phyloP scores from a whole-genome alignment of 345 rosid genomes.

The Ceriops decandra region DNA sequence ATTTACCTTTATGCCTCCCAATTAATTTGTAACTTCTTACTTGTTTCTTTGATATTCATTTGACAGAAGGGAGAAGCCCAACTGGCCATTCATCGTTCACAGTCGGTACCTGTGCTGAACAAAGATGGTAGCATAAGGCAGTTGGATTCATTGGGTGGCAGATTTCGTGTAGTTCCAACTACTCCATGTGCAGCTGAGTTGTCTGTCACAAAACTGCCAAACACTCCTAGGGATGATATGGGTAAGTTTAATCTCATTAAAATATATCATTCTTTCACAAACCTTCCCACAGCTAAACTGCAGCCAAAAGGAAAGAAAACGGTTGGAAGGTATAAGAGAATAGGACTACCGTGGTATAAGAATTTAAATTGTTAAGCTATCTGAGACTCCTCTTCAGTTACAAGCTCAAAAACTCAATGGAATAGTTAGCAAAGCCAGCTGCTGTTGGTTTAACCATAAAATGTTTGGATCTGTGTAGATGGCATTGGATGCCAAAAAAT shows the following conservation, averaged over 20 bases:
- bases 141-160: constrained; percentile 38
- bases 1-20: neutral
- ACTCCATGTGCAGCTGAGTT: constrained; percentile 40
- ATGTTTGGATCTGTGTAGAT: too few species aligned
- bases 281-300: neutral
- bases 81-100: constrained; percentile 71
- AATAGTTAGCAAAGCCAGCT: too few species aligned
- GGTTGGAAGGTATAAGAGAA: neutral
- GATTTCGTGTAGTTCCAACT: constrained; percentile 71
- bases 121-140: constrained; percentile 54
- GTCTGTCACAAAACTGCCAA: constrained; percentile 24
- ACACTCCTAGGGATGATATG: constrained; percentile 21
- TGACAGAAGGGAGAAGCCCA: constrained; percentile 57
- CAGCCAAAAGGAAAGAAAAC: neutral
- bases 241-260: constrained; percentile 37
- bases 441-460: too few species aligned
- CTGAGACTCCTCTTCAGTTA: neutral
- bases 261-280: neutral
- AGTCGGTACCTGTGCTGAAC: constrained; percentile 65
- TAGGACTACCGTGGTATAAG: neutral
- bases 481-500: too few species aligned
- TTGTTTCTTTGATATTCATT: constrained; percentile 24
- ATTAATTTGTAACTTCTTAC: neutral
- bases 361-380: neutral
- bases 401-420: neutral